Evolutionary conservation across 1,284 basidiomycete genomes (phyloP), one percentile per base, ranked within the genome.

Genomic region (Pisolithus thermaeus): DNA sequence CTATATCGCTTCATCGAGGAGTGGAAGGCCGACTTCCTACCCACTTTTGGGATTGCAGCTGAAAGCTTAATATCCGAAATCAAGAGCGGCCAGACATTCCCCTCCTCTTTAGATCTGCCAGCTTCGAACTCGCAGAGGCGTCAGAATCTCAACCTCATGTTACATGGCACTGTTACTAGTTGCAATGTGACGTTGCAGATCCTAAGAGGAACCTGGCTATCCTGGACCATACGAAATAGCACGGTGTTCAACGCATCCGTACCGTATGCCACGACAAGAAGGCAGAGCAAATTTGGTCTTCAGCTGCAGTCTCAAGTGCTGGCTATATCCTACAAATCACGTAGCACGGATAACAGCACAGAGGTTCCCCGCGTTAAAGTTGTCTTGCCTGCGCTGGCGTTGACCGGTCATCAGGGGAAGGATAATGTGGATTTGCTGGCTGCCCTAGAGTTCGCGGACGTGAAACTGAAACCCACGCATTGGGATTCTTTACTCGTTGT

Each of bases 201-300:
- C 42, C 89, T 91, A 84, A 86, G 83, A 55, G 87, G 87, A 14
- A 90, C 87, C 1, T 92, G 89, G 89, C 66, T 91, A 23, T 81
- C 84, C 16, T 90, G 84, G 86, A 78, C 82, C 51, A 68, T 83
- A 12, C 69, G 76, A 50, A 70, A 79, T 46, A 75, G 73, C 0
- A 65, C 79, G 7, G 68, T 67, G 2, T 81, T 81, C 59, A 43
- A 75, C 23, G 72, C 76, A 39, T 72, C 77, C 12, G 67, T 73
- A 3, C 66, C 65, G 28, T 56, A 64, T 37, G 55, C 68, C 7
- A 62, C 65, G 36, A 66, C 68, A n/a, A 70, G 66, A 35, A 56
- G 63, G 32, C 64, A 61, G 4, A 68, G 76, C 53, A 65, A 73
- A 3, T 84, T 86, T 60, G 90, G 87, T 11, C 56, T 88, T 14